Conservation (phyloP, 2,329 filamentous ascomycete genomes). For the Penicillium sp. region DNA sequence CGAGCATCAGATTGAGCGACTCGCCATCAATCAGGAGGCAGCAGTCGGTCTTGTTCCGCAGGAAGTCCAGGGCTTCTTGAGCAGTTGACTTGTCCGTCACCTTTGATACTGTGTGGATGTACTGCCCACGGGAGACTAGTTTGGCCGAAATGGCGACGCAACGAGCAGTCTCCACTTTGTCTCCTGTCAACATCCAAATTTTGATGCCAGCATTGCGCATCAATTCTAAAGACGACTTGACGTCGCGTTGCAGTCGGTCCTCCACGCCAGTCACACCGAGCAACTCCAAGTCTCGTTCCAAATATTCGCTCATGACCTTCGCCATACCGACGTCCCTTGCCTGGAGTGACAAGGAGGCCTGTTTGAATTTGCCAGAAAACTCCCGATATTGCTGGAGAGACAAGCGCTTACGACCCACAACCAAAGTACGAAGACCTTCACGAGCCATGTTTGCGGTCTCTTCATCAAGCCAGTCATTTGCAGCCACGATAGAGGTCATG, state of each 20-base stretch:
- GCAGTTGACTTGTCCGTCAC: constrained; percentile 76
- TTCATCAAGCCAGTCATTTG: constrained; percentile 98
- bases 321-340: constrained; percentile 78
- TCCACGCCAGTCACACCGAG: constrained; percentile 97
- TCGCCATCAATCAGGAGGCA: constrained; percentile 94
- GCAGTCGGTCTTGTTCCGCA: constrained; percentile 76
- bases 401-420: constrained; percentile 86
- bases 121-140: constrained; percentile 85
- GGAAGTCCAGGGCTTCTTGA: constrained; percentile 80
- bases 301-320: constrained; percentile 67
- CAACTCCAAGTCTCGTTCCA: constrained; percentile 85
- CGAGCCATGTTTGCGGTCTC: constrained; percentile 99
- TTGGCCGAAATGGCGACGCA: constrained; percentile 95
- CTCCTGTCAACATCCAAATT: constrained; percentile 99
- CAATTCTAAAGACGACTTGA: constrained; percentile 90
- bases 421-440: constrained; percentile 87
- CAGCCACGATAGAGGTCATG: constrained; percentile 90
- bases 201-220: constrained; percentile 96
- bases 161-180: constrained; percentile 95
- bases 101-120: constrained; percentile 88
- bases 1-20: constrained; percentile 75
- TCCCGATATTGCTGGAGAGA: constrained; percentile 72
- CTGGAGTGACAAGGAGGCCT: constrained; percentile 73
- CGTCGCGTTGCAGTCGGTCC: constrained; percentile 90
- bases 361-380: constrained; percentile 67